phyloP scores from a whole-genome alignment of 257 asterid species.

The Salvia miltiorrhiza region DNA sequence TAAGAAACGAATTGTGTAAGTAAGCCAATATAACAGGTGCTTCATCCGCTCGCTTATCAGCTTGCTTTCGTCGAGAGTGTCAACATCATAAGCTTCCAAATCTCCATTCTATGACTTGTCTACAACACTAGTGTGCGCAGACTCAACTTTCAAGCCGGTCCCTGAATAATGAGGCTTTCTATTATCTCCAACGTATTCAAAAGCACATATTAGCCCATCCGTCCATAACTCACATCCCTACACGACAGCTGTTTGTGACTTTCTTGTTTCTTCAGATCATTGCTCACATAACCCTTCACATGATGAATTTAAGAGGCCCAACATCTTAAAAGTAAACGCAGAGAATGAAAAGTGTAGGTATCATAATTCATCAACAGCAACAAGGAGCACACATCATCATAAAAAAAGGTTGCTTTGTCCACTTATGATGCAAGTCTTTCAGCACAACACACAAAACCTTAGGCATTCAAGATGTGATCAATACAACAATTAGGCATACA shows the following conservation, averaged over 20 bases:
- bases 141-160: conserved; percentile 6
- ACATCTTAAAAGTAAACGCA: too few species aligned
- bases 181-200: conserved; percentile 32
- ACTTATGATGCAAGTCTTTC: too few species aligned
- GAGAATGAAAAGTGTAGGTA: too few species aligned
- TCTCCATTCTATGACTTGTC: conserved; percentile 18
- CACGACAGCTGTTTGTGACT: conserved; percentile 24
- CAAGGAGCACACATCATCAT: too few species aligned
- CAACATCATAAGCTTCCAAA: conserved; percentile 13
- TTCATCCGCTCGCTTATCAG: conserved; percentile 52
- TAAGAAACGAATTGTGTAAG: too few species aligned
- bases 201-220: conserved; percentile 48
- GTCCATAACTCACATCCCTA: conserved; percentile 41
- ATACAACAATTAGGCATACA: not conserved
- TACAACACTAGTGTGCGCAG: conserved; percentile 12
- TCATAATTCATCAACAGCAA: too few species aligned
- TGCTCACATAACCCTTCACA: too few species aligned
- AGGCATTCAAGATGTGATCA: not conserved
- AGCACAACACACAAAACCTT: too few species aligned
- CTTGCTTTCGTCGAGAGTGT: conserved; percentile 34
- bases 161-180: conserved; percentile 21
- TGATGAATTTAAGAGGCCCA: too few species aligned
- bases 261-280: conserved; percentile 26
- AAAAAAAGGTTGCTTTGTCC: too few species aligned
- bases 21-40: conserved; percentile 34